phyloP scores from a whole-genome alignment of 331 rosid species.

The Prunus yedoensis region DNA sequence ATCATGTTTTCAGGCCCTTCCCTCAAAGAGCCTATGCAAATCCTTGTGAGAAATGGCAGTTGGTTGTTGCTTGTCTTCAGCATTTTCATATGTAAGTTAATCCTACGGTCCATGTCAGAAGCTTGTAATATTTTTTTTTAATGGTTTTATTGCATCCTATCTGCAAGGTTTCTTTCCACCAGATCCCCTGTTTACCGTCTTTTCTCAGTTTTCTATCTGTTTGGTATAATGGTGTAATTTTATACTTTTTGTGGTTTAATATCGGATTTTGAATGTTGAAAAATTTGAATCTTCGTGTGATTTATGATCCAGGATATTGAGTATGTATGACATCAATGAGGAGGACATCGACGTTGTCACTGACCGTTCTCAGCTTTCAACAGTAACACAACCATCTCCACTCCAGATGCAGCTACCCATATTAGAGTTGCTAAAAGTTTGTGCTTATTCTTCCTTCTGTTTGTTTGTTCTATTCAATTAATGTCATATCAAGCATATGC shows the following conservation, averaged over 20 bases:
- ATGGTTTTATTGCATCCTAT: neutral
- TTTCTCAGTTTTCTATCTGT: neutral
- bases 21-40: constrained; percentile 92
- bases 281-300: constrained; percentile 8
- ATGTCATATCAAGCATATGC: neutral
- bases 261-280: constrained; percentile 6
- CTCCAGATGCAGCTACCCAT: constrained; percentile 86
- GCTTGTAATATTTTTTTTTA: neutral
- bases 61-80: constrained; percentile 84
- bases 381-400: constrained; percentile 59
- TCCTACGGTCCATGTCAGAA: constrained; percentile 14
- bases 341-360: constrained; percentile 70
- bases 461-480: neutral
- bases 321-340: constrained; percentile 71
- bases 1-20: constrained; percentile 97
- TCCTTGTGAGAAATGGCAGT: constrained; percentile 91
- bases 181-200: neutral
- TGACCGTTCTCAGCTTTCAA: constrained; percentile 61
- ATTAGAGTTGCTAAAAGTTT: constrained; percentile 83
- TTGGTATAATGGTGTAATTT: neutral
- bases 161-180: neutral
- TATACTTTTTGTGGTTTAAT: neutral
- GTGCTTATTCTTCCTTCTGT: constrained; percentile 21
- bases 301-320: constrained; percentile 66
- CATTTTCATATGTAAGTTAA: constrained; percentile 85